Percentiles rank a stretch among this genome's conserved stretches.
phyloP scores from a whole-genome alignment of 495 filamentous ascomycete genomes.

The Aspergillus campestris region DNA sequence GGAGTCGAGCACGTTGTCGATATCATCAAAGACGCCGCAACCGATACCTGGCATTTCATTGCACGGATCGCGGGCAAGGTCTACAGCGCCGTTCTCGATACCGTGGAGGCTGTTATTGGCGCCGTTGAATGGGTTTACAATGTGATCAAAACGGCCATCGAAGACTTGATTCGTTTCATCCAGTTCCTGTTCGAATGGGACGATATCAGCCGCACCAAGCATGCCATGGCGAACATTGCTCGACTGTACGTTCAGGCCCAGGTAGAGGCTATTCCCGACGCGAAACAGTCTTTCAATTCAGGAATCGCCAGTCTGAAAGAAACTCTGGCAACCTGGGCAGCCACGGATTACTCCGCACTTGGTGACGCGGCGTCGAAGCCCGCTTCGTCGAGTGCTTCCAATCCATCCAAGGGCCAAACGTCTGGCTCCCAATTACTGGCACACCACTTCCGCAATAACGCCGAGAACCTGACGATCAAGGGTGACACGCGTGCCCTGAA shows the following conservation, averaged over 20 bases:
- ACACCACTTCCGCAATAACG: neutral
- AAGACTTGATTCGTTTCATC: neutral
- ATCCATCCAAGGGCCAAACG: neutral
- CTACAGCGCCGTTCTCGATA: conserved; percentile 5
- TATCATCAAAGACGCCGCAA: neutral
- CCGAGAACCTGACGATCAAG: neutral
- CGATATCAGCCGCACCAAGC: conserved; percentile 4
- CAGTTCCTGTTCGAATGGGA: conserved; percentile 2
- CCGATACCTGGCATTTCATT: neutral
- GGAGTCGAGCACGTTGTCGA: neutral
- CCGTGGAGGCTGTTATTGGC: neutral
- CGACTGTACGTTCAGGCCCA: neutral
- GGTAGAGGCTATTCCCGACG: neutral
- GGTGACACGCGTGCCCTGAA: neutral
- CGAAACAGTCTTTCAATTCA: neutral
- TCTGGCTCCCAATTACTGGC: neutral
- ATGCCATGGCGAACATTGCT: conserved; percentile 1
- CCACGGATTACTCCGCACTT: neutral
- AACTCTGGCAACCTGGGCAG: neutral
- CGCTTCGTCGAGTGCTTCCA: neutral
- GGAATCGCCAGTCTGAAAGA: neutral
- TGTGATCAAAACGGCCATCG: neutral
- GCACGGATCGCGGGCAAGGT: neutral
- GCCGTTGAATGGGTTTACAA: conserved; percentile 5
- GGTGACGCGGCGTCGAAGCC: neutral